Evolutionary conservation across 495 filamentous ascomycete species (phyloP).

Genomic region (Penicillium samsonianum): DNA sequence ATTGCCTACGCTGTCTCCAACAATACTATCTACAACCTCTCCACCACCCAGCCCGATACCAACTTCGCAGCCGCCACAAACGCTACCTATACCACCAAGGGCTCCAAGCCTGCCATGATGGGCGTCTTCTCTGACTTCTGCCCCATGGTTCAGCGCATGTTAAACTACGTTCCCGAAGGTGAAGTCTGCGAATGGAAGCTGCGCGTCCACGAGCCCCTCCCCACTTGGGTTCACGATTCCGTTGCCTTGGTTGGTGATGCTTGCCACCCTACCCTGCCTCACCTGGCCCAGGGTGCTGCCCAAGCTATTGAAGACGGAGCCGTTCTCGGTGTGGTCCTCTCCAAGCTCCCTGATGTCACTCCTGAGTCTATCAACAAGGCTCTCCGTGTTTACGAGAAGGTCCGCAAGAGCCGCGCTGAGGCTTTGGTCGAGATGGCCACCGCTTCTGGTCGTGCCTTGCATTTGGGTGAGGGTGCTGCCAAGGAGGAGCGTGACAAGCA

Average conservation of each 20-base stretch:
- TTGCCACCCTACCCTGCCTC: conserved; percentile 77
- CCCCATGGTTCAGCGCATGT: conserved; percentile 69
- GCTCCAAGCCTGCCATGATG: conserved; percentile 68
- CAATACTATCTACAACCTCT: conserved; percentile 78
- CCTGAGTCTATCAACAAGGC: conserved; percentile 62
- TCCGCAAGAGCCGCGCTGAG: conserved; percentile 70
- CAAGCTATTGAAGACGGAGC: conserved; percentile 82
- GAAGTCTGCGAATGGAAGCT: conserved; percentile 84
- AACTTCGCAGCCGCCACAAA: conserved; percentile 72
- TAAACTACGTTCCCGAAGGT: conserved; percentile 76
- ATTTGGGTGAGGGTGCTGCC: conserved; percentile 72
- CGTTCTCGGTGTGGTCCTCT: conserved; percentile 67
- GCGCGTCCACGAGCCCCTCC: conserved; percentile 66
- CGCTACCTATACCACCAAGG: conserved; percentile 74
- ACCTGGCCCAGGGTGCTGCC: conserved; percentile 79
- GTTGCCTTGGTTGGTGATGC: conserved; percentile 78
- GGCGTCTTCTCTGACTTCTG: conserved; percentile 69
- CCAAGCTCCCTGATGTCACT: conserved; percentile 51
- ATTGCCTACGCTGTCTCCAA: conserved; percentile 78
- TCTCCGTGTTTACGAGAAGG: conserved; percentile 69
- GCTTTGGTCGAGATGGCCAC: conserved; percentile 71
- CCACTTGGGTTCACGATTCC: conserved; percentile 66
- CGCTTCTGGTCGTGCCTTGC: conserved; percentile 64
- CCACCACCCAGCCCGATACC: conserved; percentile 70
- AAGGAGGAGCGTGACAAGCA: conserved; percentile 74